These are phyloP conservation scores for Scedosporium apiospermum DNA, from an alignment of 2,329 filamentous ascomycete species.

Conservation along the genomic window DNA sequence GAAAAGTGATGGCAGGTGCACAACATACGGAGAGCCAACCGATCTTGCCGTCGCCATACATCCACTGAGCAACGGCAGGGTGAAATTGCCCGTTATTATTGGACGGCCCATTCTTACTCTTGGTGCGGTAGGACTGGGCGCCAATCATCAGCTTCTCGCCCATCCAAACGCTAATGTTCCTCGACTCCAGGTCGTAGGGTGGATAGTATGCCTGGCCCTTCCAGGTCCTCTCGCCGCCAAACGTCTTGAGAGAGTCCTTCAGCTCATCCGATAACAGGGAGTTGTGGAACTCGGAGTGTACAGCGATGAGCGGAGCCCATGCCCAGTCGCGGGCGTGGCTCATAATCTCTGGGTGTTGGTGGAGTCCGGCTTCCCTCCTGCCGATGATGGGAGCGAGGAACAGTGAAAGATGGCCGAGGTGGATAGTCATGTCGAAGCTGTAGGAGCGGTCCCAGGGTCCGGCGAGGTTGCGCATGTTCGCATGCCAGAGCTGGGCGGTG, in stretches of 20 bases:
- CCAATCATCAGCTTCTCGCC: constrained; percentile 49
- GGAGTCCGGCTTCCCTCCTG: neutral
- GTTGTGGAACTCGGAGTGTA: constrained; percentile 40
- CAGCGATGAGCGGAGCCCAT: constrained; percentile 45
- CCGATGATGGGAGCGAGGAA: neutral
- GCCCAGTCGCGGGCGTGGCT: constrained; percentile 50
- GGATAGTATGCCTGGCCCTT: constrained; percentile 44
- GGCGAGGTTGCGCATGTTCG: constrained; percentile 49
- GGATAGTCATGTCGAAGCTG: constrained; percentile 54
- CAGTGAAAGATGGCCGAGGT: constrained; percentile 15
- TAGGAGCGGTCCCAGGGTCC: constrained; percentile 57
- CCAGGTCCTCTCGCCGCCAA: constrained; percentile 44
- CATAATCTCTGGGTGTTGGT: constrained; percentile 38
- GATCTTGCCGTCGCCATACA: constrained; percentile 23
- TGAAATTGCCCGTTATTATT: constrained; percentile 44
- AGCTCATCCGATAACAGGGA: constrained; percentile 32
- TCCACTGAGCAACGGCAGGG: constrained; percentile 52
- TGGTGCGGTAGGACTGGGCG: constrained; percentile 47
- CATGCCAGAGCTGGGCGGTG: constrained; percentile 44
- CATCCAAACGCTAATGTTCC: constrained; percentile 52
- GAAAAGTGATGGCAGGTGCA: neutral
- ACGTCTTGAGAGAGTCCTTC: constrained; percentile 29
- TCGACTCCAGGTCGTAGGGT: constrained; percentile 43
- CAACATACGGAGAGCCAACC: constrained; percentile 9
- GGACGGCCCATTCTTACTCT: constrained; percentile 43